phyloP scores from a whole-genome alignment of 352 stramenopile genomes.

The Pythium sp. region DNA sequence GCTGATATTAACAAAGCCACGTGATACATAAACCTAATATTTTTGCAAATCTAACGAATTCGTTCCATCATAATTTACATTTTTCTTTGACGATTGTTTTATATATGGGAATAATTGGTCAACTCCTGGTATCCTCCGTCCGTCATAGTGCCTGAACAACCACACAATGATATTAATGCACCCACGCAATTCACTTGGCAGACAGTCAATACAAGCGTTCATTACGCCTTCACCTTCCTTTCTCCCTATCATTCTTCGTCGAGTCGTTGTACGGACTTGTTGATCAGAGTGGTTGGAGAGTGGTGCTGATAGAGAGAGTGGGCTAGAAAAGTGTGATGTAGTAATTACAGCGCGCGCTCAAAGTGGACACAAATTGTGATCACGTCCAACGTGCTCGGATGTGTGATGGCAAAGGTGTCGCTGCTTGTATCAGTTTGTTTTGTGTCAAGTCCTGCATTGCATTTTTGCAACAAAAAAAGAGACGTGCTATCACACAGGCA shows the following conservation, averaged over 20 bases:
- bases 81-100: too few relatives aligned
- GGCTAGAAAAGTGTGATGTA: neutral
- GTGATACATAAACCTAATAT: neutral
- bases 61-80: too few relatives aligned
- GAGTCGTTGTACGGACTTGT: neutral
- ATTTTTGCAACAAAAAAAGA: too few relatives aligned
- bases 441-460: neutral
- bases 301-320: neutral
- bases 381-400: neutral
- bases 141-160: neutral
- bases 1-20: neutral
- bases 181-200: neutral
- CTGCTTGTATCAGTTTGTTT: neutral
- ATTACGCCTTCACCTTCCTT: neutral
- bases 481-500: too few relatives aligned
- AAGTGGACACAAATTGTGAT: neutral
- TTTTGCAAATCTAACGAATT: neutral
- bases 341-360: neutral
- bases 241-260: neutral
- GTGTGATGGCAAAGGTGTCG: neutral
- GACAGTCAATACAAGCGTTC: neutral
- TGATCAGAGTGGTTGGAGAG: neutral
- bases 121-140: neutral
- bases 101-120: too few relatives aligned
- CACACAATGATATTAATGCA: neutral